A percentile compares a stretch with the other conserved stretches of the same genome.
These are phyloP conservation scores for Coprinopsis sp. DNA, from an alignment of 768 basidiomycete species.

Conservation along the genomic window DNA sequence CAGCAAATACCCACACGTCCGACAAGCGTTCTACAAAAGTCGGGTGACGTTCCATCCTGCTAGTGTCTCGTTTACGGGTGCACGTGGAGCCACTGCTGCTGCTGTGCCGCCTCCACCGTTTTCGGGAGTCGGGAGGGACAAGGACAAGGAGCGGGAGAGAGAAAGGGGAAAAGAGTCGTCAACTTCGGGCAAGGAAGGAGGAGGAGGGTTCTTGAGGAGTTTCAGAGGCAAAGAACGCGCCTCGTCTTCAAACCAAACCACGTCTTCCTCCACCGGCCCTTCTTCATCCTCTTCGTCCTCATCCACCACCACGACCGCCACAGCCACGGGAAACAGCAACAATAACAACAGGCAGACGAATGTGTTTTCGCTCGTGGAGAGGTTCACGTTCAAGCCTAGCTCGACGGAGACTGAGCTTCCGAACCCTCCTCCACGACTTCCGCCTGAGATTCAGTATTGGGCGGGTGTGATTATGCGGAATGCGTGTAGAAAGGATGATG, in stretches of 20 bases:
- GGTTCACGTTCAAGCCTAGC: conserved; percentile 93
- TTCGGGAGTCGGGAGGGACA: too few relatives aligned
- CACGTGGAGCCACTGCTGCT: conserved; percentile 14
- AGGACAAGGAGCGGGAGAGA: conserved; percentile 14
- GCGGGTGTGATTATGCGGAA: conserved; percentile 99
- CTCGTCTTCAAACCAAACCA: conserved; percentile 1
- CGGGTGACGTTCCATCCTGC: conserved; percentile 80
- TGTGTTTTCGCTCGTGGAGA: conserved; percentile 92
- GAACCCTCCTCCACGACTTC: conserved; percentile 66
- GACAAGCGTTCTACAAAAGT: conserved; percentile 92
- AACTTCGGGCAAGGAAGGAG: conserved; percentile 5
- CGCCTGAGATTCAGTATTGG: conserved; percentile 96
- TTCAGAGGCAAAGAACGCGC: conserved; percentile 24
- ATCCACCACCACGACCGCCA: background rate
- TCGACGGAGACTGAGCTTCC: conserved; percentile 69
- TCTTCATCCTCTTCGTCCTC: conserved; percentile 8
- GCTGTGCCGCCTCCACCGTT: conserved; percentile 8
- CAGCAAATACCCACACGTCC: conserved; percentile 96
- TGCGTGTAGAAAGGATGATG: conserved; percentile 96
- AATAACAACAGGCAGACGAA: conserved; percentile 88
- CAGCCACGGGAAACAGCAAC: conserved; percentile 17
- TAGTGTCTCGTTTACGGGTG: conserved; percentile 38
- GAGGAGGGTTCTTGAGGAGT: conserved; percentile 43
- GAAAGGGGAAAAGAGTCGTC: conserved; percentile 18
- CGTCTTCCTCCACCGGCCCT: conserved; percentile 8